Conservation (phyloP, 2,329 filamentous ascomycete species). For the Sarocladium kiliense region DNA sequence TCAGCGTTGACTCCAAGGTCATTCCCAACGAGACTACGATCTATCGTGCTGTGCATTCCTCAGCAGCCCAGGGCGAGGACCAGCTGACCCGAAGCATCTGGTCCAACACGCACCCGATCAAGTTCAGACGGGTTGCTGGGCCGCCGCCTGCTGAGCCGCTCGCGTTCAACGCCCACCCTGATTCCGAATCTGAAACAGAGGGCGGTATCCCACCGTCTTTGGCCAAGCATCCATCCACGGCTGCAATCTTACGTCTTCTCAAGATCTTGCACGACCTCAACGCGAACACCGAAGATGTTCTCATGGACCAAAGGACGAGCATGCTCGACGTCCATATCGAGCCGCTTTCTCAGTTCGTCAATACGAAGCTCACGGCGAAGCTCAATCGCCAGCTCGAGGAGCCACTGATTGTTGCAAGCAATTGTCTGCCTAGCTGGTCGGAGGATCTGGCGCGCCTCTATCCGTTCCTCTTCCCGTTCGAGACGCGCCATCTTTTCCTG, state of each 20-base stretch:
- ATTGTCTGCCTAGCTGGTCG: slow-evolving; percentile 91
- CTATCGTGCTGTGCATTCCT: slow-evolving; percentile 84
- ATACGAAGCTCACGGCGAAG: slow-evolving; percentile 96
- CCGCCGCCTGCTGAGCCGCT: slow-evolving; percentile 71
- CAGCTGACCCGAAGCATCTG: slow-evolving; percentile 73
- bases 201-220: slow-evolving; percentile 71
- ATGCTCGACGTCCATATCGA: slow-evolving; percentile 69
- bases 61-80: slow-evolving; percentile 49
- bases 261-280: slow-evolving; percentile 91
- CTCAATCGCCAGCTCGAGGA: slow-evolving; percentile 95
- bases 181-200: slow-evolving; percentile 45
- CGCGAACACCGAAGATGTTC: slow-evolving; percentile 84
- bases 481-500: slow-evolving; percentile 92
- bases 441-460: slow-evolving; percentile 91
- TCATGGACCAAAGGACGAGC: slow-evolving; percentile 68
- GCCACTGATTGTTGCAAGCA: slow-evolving; percentile 93
- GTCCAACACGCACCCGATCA: slow-evolving; percentile 86
- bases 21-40: slow-evolving; percentile 92
- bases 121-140: slow-evolving; percentile 80
- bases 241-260: slow-evolving; percentile 80
- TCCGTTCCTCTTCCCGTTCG: slow-evolving; percentile 96
- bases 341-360: slow-evolving; percentile 90
- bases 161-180: slow-evolving; percentile 49
- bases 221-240: slow-evolving; percentile 75
- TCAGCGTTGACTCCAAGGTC: slow-evolving; percentile 77